Conservation (phyloP, 2,329 filamentous ascomycete genomes). For the Orbilia brochopaga region DNA sequence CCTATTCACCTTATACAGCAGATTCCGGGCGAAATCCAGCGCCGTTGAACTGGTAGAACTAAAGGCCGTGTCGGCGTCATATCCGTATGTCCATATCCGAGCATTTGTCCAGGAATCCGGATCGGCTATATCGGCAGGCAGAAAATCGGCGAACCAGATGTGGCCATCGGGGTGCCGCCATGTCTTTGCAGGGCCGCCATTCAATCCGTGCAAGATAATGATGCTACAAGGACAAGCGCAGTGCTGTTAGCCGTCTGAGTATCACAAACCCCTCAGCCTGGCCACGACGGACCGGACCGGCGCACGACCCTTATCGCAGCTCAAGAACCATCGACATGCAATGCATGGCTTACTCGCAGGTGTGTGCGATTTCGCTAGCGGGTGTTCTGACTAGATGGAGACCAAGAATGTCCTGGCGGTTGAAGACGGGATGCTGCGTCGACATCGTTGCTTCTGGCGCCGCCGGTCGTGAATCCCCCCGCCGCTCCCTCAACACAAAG, state of each 20-base stretch:
- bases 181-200: conserved; percentile 40
- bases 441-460: conserved; percentile 19
- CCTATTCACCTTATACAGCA: conserved; percentile 40
- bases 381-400: conserved; percentile 46
- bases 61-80: conserved; percentile 43
- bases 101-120: conserved; percentile 47
- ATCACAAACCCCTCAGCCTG: neutral
- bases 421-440: conserved; percentile 46
- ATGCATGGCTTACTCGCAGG: conserved; percentile 47
- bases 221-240: conserved; percentile 23
- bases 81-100: conserved; percentile 48
- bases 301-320: conserved; percentile 17
- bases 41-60: conserved; percentile 32
- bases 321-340: conserved; percentile 2
- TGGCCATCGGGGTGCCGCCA: conserved; percentile 39
- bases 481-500: conserved; percentile 46
- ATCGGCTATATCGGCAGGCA: conserved; percentile 39
- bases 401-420: conserved; percentile 45
- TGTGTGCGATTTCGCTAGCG: conserved; percentile 41
- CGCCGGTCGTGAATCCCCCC: conserved; percentile 26
- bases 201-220: conserved; percentile 46
- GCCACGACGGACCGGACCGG: conserved; percentile 2
- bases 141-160: conserved; percentile 49
- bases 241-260: conserved; percentile 14
- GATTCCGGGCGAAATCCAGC: conserved; percentile 35